A percentile compares a stretch with the other conserved stretches of the same genome.
phyloP scores from a whole-genome alignment of 305 asterid genomes.

The Fraxinus dipetala region DNA sequence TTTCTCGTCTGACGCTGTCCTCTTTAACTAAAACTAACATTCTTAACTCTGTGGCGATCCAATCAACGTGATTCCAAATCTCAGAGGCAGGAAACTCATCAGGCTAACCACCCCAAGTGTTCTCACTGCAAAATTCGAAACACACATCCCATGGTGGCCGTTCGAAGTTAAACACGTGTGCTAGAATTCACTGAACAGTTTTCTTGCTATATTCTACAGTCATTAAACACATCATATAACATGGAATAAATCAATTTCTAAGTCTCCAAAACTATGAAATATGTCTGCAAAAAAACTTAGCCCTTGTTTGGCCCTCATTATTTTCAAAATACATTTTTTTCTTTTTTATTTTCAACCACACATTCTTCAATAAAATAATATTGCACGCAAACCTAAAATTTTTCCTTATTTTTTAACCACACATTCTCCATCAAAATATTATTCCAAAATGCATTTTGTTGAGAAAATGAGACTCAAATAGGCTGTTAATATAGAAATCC shows the following conservation, averaged over 20 bases:
- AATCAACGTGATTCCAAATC: neutral
- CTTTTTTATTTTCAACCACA: too few species aligned
- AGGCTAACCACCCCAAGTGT: neutral
- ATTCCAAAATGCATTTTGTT: too few species aligned
- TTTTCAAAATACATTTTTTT: too few species aligned
- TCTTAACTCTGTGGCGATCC: neutral
- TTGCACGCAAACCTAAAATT: too few species aligned
- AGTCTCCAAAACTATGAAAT: neutral
- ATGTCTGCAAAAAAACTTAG: neutral
- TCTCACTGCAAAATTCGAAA: neutral
- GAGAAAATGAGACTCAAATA: too few species aligned
- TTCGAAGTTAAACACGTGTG: neutral
- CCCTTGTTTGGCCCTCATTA: too few species aligned
- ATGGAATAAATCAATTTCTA: neutral
- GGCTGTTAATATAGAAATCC: neutral
- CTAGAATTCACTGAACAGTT: neutral
- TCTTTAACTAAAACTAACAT: neutral
- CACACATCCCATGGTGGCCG: neutral
- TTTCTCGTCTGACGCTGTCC: neutral
- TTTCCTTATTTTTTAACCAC: too few species aligned
- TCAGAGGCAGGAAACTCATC: neutral
- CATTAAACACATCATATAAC: neutral
- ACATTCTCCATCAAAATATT: too few species aligned
- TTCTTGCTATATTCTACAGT: neutral
- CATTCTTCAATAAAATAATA: too few species aligned